Evolutionary conservation across 192 early-diverging fungal genomes (phyloP).

Genomic region (Mortierella antarctica): DNA sequence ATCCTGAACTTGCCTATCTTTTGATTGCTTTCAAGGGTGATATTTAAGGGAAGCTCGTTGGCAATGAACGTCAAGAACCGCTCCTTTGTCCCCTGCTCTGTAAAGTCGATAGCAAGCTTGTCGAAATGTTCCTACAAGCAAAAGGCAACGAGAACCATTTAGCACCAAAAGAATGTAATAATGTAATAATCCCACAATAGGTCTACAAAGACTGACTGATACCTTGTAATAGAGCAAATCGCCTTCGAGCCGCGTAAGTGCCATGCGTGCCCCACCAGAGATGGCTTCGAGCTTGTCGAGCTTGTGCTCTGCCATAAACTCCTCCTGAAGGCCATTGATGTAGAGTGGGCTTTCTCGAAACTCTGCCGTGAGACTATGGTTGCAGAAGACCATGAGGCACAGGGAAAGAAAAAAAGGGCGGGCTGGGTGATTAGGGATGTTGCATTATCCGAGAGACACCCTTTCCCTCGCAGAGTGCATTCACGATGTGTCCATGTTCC

Average conservation of each 20-base stretch:
- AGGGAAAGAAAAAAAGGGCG: background rate
- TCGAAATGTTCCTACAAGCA: conserved; percentile 35
- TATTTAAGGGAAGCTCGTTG: conserved; percentile 27
- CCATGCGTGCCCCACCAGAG: conserved; percentile 29
- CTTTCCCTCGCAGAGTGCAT: background rate
- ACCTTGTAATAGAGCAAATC: conserved; percentile 43
- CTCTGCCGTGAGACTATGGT: conserved; percentile 22
- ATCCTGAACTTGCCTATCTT: conserved; percentile 14
- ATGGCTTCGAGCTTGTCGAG: conserved; percentile 38
- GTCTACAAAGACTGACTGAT: background rate
- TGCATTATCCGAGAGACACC: background rate
- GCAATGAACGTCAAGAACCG: conserved; percentile 25
- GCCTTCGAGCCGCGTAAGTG: conserved; percentile 32
- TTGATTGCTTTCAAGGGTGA: conserved; percentile 27
- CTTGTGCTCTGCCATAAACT: conserved; percentile 26
- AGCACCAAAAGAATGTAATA: background rate
- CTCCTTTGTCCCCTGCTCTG: conserved; percentile 41
- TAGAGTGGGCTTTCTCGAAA: conserved; percentile 29
- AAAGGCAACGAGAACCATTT: background rate
- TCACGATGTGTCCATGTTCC: background rate
- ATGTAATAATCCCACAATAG: background rate
- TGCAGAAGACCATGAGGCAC: background rate
- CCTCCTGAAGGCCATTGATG: conserved; percentile 44
- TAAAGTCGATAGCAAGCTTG: conserved; percentile 30
- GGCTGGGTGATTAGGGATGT: no score